Evolutionary conservation across 1,284 basidiomycete species (phyloP).

Genomic region (Laetiporus sulphureus): DNA sequence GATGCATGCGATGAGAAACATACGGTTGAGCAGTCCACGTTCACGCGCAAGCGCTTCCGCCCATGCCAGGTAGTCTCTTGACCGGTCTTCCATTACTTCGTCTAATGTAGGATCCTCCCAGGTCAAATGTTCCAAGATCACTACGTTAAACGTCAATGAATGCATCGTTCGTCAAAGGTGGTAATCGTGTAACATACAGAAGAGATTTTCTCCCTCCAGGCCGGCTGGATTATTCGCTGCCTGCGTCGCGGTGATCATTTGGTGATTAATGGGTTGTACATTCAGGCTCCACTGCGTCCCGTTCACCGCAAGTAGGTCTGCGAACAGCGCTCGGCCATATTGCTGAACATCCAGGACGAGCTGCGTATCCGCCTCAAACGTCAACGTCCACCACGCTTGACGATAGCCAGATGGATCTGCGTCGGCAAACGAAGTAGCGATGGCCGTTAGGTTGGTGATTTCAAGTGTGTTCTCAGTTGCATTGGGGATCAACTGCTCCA

Average conservation of each 20-base stretch:
- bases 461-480: not conserved
- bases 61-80: not conserved
- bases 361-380: not conserved
- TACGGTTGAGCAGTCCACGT: not conserved
- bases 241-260: not conserved
- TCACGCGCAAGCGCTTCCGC: not conserved
- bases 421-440: not conserved
- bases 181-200: not conserved
- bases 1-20: not conserved
- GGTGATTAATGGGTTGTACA: not conserved
- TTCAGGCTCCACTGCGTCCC: conserved; percentile 1
- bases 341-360: not conserved
- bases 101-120: not conserved
- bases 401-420: not conserved
- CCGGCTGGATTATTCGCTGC: not conserved
- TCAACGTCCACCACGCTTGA: not conserved
- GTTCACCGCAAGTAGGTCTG: not conserved
- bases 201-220: not conserved
- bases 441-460: not conserved
- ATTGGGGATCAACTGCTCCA: not conserved
- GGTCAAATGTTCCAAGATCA: not conserved
- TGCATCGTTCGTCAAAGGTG: not conserved
- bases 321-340: not conserved
- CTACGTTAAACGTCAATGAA: not conserved
- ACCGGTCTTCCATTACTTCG: not conserved